Percentiles rank a stretch among this genome's conserved stretches.
These are phyloP conservation scores for Aspergillus steynii DNA, from an alignment of 495 filamentous ascomycete species.

Conservation along the genomic window DNA sequence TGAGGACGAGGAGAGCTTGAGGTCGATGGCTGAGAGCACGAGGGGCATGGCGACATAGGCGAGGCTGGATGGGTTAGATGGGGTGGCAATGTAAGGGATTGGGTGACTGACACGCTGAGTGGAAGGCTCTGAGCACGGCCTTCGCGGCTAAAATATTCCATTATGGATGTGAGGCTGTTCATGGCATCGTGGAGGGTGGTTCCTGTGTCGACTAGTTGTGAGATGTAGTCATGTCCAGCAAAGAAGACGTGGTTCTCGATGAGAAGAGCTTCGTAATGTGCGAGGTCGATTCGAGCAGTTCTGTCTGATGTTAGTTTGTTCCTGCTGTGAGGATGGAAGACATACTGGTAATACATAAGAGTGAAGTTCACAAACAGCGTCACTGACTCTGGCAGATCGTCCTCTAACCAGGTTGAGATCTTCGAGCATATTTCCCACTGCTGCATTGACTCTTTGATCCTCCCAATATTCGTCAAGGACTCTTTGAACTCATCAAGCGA, in stretches of 20 bases:
- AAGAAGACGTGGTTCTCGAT: slow-evolving; percentile 27
- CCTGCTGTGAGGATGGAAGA: background rate
- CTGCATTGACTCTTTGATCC: slow-evolving; percentile 20
- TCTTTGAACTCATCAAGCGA: slow-evolving; percentile 17
- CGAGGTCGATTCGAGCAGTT: slow-evolving; percentile 28
- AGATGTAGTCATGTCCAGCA: slow-evolving; percentile 16
- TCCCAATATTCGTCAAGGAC: slow-evolving; percentile 15
- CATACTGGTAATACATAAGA: slow-evolving; percentile 54
- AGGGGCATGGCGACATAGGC: slow-evolving; percentile 38
- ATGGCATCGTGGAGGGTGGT: slow-evolving; percentile 25
- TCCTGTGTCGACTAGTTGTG: slow-evolving; percentile 18
- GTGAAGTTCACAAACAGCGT: slow-evolving; percentile 44
- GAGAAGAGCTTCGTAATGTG: slow-evolving; percentile 28
- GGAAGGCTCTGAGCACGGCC: slow-evolving; percentile 27
- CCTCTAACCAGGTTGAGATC: slow-evolving; percentile 8
- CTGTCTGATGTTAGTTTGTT: slow-evolving; percentile 8
- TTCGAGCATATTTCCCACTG: slow-evolving; percentile 24
- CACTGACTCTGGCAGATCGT: slow-evolving; percentile 30
- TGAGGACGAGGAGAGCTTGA: slow-evolving; percentile 32
- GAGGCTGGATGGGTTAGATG: slow-evolving; percentile 15
- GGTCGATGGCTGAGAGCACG: slow-evolving; percentile 35
- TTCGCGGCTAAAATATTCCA: slow-evolving; percentile 35
- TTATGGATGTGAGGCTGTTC: slow-evolving; percentile 21
- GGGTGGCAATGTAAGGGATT: background rate
- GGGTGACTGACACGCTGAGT: slow-evolving; percentile 30